Percentiles rank a stretch among this genome's conserved stretches.
These are phyloP conservation scores for Cyphellophora attinorum DNA, from an alignment of 2,329 filamentous ascomycete genomes.

Conservation along the genomic window DNA sequence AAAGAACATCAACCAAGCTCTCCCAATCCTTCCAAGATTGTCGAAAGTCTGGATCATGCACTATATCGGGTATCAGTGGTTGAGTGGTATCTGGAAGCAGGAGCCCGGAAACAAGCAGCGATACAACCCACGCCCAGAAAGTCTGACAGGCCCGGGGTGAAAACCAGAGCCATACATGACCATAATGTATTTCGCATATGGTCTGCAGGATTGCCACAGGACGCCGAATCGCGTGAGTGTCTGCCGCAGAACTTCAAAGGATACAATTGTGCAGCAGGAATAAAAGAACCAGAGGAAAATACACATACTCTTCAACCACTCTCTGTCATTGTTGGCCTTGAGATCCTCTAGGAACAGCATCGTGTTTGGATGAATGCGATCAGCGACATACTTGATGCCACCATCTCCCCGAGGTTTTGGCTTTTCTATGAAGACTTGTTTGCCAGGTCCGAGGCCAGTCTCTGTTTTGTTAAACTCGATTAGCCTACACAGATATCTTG, in stretches of 20 bases:
- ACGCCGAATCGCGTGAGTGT: too few species aligned
- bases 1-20: conserved; percentile 63
- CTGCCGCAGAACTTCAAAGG: too few species aligned
- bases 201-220: too few species aligned
- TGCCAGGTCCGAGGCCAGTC: conserved; percentile 47
- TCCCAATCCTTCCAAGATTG: conserved; percentile 72
- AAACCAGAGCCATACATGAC: too few species aligned
- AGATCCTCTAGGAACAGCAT: conserved; percentile 51
- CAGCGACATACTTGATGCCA: conserved; percentile 46
- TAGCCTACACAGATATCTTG: too few species aligned
- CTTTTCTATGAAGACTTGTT: conserved; percentile 52
- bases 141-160: too few species aligned
- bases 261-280: too few species aligned
- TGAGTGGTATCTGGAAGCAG: too few species aligned
- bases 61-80: conserved; percentile 39
- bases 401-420: conserved; percentile 53
- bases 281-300: conserved; percentile 2
- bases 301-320: conserved; percentile 52
- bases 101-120: too few species aligned
- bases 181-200: too few species aligned
- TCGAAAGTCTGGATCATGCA: conserved; percentile 70
- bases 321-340: conserved; percentile 50
- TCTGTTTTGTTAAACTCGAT: too few species aligned
- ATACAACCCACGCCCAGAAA: too few species aligned
- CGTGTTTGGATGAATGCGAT: conserved; percentile 55